A percentile compares a stretch with the other conserved stretches of the same genome.
Evolutionary conservation across 1,139 yeast species (phyloP).

Genomic region (Suhomyces guaymorum): DNA sequence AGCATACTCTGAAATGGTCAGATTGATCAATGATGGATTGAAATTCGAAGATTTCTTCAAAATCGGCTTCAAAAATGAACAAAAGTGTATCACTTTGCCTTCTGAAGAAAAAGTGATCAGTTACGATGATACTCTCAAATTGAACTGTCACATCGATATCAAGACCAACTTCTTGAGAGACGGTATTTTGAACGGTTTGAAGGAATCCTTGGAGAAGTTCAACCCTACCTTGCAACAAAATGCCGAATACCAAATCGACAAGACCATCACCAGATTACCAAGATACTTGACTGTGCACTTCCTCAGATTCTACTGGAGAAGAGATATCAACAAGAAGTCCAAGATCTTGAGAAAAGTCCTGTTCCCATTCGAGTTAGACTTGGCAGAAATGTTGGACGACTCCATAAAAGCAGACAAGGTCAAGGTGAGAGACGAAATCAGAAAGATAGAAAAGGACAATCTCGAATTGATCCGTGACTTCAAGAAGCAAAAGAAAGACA

Average conservation of each 20-base stretch:
- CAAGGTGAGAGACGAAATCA: conserved; percentile 73
- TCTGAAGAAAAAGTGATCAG: conserved; percentile 53
- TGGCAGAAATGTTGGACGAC: conserved; percentile 81
- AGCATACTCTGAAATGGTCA: conserved; percentile 78
- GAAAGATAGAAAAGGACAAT: conserved; percentile 74
- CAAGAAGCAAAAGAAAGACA: conserved; percentile 62
- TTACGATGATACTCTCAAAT: conserved; percentile 61
- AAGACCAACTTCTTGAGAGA: conserved; percentile 86
- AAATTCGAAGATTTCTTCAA: conserved; percentile 59
- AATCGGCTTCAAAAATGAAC: conserved; percentile 60
- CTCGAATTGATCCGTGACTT: conserved; percentile 73
- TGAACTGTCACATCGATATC: conserved; percentile 85
- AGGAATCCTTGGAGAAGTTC: conserved; percentile 75
- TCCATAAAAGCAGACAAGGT: conserved; percentile 66
- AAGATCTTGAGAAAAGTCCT: conserved; percentile 91
- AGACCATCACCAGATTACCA: conserved; percentile 78
- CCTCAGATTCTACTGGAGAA: conserved; percentile 94
- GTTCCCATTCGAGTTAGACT: conserved; percentile 90
- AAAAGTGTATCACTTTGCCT: conserved; percentile 59
- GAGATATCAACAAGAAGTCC: conserved; percentile 86
- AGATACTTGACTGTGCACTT: conserved; percentile 87
- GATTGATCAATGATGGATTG: conserved; percentile 51
- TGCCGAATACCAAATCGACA: conserved; percentile 67
- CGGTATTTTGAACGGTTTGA: conserved; percentile 75
- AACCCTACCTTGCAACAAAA: conserved; percentile 69